Base-by-base conservation (phyloP, 106 monocot species). In the Vanilla planifolia region DNA sequence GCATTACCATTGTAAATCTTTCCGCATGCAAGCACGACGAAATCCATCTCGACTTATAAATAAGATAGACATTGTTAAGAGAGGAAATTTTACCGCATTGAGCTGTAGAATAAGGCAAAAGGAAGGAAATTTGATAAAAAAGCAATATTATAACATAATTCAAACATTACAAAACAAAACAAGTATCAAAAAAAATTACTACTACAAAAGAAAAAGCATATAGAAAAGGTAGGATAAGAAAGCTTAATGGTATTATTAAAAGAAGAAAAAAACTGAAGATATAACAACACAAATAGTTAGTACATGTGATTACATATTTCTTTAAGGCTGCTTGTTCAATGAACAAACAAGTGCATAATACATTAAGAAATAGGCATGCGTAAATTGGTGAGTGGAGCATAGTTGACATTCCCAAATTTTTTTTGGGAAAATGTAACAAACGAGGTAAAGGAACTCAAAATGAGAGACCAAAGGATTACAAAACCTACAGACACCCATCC, bases 31-130 rank as follows among this genome's bases (percentile, higher is more conserved):
- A 46, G 94, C 89, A 55, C 94, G 85, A 5, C 93, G 85, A 73
- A 95, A 86, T 14, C 89, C 94, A 60, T 95, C 94, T 21, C 89
- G 82, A 61, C 89, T 95, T 55, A 87, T 57, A 68, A 89, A 83
- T 48, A 95, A 72, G 25, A 95, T 80, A 60, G 80, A 80, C 33
- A 83, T 83, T 61, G 89, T 68, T 42, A 89, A 80, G 48, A 95
- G 83, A 68, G 85, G 89, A 73, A 86, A 89, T 41, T 95, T 79
- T 51, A 95, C 75, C 44, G 83, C 78, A 63, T 86, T 89, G 50
- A 80, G 62, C 93, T 94, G 85, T 68, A 67, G 69, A 55, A 55
- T 27, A 57, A 29, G 63, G 56, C 9, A 37, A 16, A 34, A 51
- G 43, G 65, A 36, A 8, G 15, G 19, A 21, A 59, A 48, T 17